phyloP scores from a whole-genome alignment of 306 rosid genomes.

The Cicer arietinum region DNA sequence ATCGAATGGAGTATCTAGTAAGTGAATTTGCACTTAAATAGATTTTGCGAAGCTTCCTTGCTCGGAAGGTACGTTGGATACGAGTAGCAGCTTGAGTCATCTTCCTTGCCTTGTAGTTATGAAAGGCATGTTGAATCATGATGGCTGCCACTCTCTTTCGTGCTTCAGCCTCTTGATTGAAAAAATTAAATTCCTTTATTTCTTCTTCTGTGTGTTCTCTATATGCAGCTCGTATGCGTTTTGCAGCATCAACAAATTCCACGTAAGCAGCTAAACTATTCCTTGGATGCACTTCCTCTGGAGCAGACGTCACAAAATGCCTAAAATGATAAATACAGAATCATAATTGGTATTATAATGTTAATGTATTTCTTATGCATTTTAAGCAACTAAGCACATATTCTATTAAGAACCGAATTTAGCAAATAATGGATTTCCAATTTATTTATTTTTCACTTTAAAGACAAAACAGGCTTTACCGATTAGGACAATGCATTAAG shows the following conservation, averaged over 20 bases:
- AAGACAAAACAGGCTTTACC: too few relatives aligned
- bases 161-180: constrained; percentile 6
- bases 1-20: too few relatives aligned
- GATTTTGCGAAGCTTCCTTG: background rate
- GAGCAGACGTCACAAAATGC: too few relatives aligned
- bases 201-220: background rate
- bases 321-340: too few relatives aligned
- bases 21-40: too few relatives aligned
- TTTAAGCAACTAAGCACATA: too few relatives aligned
- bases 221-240: background rate
- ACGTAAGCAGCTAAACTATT: background rate
- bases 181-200: background rate
- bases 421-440: too few relatives aligned
- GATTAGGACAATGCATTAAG: too few relatives aligned
- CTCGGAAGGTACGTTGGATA: constrained; percentile 14
- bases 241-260: background rate
- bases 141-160: background rate
- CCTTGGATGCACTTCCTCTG: background rate
- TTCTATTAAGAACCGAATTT: too few relatives aligned
- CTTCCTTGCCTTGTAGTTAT: constrained; percentile 8
- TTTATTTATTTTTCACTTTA: too few relatives aligned
- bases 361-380: too few relatives aligned
- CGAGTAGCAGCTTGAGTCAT: constrained; percentile 19
- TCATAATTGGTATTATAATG: too few relatives aligned
- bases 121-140: constrained; percentile 29